These are phyloP conservation scores for Sonneratia alba DNA, from an alignment of 345 rosid species.

Conservation along the genomic window DNA sequence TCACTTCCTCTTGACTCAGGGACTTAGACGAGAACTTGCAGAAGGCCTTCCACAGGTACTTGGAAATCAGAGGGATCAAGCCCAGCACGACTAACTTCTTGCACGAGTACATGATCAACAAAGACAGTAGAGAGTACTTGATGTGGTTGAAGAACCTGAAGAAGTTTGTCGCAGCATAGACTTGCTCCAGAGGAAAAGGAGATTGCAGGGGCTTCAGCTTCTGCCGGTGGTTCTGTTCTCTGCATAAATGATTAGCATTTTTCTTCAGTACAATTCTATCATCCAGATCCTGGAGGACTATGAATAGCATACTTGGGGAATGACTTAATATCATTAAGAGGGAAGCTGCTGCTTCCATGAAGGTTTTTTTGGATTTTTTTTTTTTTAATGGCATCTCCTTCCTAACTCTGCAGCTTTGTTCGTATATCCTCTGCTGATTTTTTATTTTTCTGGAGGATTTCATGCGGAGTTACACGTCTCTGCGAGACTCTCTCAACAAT, in stretches of 20 bases:
- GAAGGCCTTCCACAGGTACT: constrained; percentile 66
- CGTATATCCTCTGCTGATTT: too few species aligned
- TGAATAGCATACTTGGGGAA: neutral
- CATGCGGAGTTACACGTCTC: too few species aligned
- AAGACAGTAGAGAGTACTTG: constrained; percentile 60
- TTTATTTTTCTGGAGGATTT: too few species aligned
- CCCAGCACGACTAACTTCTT: constrained; percentile 70
- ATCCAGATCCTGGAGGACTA: neutral
- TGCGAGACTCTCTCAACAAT: too few species aligned
- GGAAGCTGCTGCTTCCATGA: neutral
- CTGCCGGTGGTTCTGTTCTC: neutral
- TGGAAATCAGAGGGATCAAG: constrained; percentile 70
- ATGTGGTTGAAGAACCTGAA: constrained; percentile 67
- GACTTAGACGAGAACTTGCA: constrained; percentile 78
- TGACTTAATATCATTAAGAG: neutral
- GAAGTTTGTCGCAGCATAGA: constrained; percentile 45
- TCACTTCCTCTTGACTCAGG: constrained; percentile 21
- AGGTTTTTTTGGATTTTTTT: neutral
- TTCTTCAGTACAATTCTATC: neutral
- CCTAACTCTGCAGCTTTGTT: too few species aligned
- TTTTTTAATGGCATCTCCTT: too few species aligned
- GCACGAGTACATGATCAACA: constrained; percentile 87
- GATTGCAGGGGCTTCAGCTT: neutral
- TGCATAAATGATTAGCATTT: too few species aligned
- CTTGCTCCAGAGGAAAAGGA: neutral